A percentile compares a stretch with the other conserved stretches of the same genome.
Evolutionary conservation across 306 rosid genomes (phyloP).

Genomic region (Vigna unguiculata): DNA sequence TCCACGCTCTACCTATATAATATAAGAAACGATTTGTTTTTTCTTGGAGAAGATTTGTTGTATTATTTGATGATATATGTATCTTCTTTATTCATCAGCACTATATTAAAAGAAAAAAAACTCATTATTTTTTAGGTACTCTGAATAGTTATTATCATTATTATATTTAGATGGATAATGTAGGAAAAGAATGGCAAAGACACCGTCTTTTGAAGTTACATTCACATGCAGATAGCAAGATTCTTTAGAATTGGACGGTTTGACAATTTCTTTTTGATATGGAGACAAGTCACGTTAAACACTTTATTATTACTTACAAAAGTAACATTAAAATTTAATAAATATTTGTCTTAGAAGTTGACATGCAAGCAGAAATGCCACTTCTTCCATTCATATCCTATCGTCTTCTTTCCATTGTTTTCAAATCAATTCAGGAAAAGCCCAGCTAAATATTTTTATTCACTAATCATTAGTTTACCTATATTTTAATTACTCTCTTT

Average conservation of each 20-base stretch:
- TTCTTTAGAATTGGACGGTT: conserved; percentile 50
- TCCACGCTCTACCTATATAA: too few species aligned
- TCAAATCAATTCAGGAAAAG: conserved; percentile 1
- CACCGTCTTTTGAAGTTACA: neutral
- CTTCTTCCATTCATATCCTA: conserved; percentile 51
- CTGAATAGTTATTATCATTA: neutral
- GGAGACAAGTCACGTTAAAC: conserved; percentile 58
- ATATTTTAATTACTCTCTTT: too few species aligned
- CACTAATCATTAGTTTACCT: too few species aligned
- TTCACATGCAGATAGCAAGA: conserved; percentile 32
- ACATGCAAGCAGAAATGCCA: conserved; percentile 49
- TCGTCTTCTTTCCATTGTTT: conserved; percentile 36
- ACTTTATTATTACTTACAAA: conserved; percentile 40
- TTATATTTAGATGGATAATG: neutral
- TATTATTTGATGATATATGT: neutral
- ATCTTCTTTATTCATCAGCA: neutral
- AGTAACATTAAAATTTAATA: conserved; percentile 17
- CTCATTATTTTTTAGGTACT: neutral
- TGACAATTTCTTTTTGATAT: conserved; percentile 44
- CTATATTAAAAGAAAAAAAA: neutral
- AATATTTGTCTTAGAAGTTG: conserved; percentile 40
- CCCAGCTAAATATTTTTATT: too few species aligned
- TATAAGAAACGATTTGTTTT: too few species aligned
- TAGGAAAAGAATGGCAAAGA: conserved; percentile 15
- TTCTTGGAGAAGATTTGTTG: too few species aligned